Conservation (phyloP, 2,329 filamentous ascomycete species). For the Hypoxylon sp. region DNA sequence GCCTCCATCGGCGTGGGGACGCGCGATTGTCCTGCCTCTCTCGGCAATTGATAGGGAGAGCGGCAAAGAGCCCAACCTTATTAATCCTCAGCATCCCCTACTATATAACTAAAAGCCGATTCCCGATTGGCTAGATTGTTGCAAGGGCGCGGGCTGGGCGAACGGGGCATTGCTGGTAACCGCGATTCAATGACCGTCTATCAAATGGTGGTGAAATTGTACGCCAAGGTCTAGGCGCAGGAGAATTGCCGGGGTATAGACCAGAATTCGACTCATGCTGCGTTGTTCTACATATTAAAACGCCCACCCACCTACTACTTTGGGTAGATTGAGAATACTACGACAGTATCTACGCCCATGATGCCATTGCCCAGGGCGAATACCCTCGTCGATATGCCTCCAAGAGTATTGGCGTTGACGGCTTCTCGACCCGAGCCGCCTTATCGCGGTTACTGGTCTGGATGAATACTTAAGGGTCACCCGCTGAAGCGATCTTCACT, state of each 20-base stretch:
- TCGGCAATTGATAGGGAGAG: conserved; percentile 42
- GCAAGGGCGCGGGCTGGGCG: conserved; percentile 29
- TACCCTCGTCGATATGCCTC: conserved; percentile 39
- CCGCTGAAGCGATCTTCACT: conserved; percentile 10
- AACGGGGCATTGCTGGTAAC: conserved; percentile 21
- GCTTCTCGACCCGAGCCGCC: conserved; percentile 39
- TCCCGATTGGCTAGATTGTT: conserved; percentile 32
- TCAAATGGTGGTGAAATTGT: conserved; percentile 32
- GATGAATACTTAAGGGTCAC: conserved; percentile 35
- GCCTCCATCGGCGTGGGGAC: conserved; percentile 41
- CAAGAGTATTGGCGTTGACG: conserved; percentile 21
- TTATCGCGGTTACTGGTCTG: conserved; percentile 17
- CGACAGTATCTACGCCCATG: conserved; percentile 49
- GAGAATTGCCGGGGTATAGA: conserved; percentile 37
- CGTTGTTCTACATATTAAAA: conserved; percentile 46
- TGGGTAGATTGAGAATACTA: conserved; percentile 49
- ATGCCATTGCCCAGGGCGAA: conserved; percentile 42
- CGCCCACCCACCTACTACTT: conserved; percentile 48
- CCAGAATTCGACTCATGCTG: conserved; percentile 41
- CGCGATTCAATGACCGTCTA: conserved; percentile 32
- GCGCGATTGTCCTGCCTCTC: conserved; percentile 37
- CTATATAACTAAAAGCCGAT: conserved; percentile 22
- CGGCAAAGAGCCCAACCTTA: conserved; percentile 37
- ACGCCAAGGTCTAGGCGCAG: conserved; percentile 45
- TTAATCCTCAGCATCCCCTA: conserved; percentile 32